Evolutionary conservation across 305 asterid genomes (phyloP), one percentile per base, ranked within the genome.

Genomic region (Fraxinus latifolia): DNA sequence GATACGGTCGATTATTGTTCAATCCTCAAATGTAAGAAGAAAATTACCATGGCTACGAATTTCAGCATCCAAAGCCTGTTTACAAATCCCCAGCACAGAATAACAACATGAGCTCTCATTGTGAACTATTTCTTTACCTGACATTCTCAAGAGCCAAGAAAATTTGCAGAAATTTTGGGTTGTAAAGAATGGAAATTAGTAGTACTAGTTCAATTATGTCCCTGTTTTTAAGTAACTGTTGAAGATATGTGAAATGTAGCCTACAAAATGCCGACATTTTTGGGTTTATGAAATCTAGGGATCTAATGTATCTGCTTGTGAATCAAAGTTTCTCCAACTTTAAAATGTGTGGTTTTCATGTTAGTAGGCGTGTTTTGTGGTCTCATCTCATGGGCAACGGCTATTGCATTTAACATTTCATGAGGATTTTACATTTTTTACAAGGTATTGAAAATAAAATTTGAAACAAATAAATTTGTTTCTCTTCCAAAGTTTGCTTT

Each of bases 1-100:
- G 70, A 58, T 19, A 58, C n/a, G 14, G 72, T 62, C n/a, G 2
- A 62, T 6, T 62, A 25, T 15, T 21, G 33, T 62, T 25, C 33
- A 25, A 65, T 58, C 68, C 68, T 58, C 58, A 78, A 21, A 60
- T 62, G 2, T 21, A 50, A 50, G 62, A 19, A 78, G 81, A 62
- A 65, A 78, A 19, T 79, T 85, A 85, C 86, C 86, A 80, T 34
- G 86, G 12, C 79, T 15, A 0, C 84, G 81, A 85, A 83, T 80
- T 60, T 85, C 84, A 62, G 82, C 81, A 19, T 85, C 74, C 77
- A 84, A 85, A 11, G 84, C 83, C 67, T 77, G 83, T 83, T 62
- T 77, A 47, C 84, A 74, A 7, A 85, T 77, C 44, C 88, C 86
- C 33, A 80, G 83, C 27, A 77, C 53, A 27, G 86, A 65, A 39